Conservation (phyloP, 1,284 basidiomycete species). For the Heterobasidion parviporum region DNA sequence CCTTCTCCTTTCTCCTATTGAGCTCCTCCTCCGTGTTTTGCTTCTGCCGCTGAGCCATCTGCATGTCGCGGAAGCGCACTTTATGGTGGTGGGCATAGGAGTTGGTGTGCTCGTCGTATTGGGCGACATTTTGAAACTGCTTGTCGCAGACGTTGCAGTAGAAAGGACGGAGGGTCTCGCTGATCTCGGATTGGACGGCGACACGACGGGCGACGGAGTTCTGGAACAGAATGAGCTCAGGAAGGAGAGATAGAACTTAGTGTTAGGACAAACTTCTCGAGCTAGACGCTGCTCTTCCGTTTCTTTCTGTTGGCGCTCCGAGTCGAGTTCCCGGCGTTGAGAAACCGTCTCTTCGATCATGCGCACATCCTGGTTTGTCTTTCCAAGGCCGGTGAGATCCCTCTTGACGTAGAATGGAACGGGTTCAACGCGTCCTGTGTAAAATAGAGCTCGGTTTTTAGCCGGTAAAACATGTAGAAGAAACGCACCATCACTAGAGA, state of each 20-base stretch:
- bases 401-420: constrained; percentile 72
- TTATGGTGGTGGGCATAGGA: constrained; percentile 81
- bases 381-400: constrained; percentile 71
- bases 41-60: constrained; percentile 48
- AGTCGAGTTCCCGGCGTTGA: constrained; percentile 67
- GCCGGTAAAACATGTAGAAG: neutral
- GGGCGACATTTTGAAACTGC: constrained; percentile 73
- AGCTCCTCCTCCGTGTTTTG: constrained; percentile 46
- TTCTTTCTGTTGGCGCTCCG: constrained; percentile 71
- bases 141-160: constrained; percentile 78
- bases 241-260: neutral
- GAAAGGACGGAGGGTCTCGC: constrained; percentile 59
- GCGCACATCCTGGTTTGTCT: constrained; percentile 63
- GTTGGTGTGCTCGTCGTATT: constrained; percentile 80
- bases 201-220: constrained; percentile 57
- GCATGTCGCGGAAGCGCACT: constrained; percentile 70
- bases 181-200: constrained; percentile 59
- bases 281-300: constrained; percentile 63
- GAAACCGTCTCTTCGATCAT: constrained; percentile 80
- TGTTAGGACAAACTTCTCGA: constrained; percentile 45
- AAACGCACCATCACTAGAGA: constrained; percentile 61
- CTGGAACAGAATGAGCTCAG: constrained; percentile 26
- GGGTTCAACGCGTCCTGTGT: constrained; percentile 67
- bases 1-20: constrained; percentile 73
- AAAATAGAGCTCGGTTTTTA: neutral